Conservation (phyloP, 1,139 yeast species). For the Kurtzmaniella natalensis region DNA sequence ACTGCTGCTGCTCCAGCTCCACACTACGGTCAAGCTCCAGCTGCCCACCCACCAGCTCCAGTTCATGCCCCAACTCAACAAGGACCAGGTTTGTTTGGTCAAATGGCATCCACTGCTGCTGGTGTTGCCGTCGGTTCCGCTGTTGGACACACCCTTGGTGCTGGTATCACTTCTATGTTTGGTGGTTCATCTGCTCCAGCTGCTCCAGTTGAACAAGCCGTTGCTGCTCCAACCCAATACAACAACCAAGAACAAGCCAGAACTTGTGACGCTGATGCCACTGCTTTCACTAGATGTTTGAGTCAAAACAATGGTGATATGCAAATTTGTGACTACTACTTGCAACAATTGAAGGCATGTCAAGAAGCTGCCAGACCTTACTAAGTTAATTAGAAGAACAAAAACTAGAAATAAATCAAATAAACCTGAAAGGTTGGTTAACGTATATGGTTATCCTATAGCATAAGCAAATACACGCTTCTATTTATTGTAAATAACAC, state of each 20-base stretch:
- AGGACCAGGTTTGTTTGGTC: constrained; percentile 84
- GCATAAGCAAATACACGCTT: no score
- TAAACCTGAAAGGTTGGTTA: no score
- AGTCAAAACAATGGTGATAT: constrained; percentile 91
- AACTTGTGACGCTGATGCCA: constrained; percentile 88
- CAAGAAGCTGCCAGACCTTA: constrained; percentile 89
- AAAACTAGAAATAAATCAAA: no score
- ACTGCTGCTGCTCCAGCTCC: constrained; percentile 63
- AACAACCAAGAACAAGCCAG: constrained; percentile 45
- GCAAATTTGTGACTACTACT: constrained; percentile 94
- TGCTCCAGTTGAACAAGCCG: constrained; percentile 41
- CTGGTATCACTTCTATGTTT: constrained; percentile 84
- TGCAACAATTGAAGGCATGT: constrained; percentile 96
- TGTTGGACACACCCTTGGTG: constrained; percentile 94
- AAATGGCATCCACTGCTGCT: constrained; percentile 98
- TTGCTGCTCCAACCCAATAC: constrained; percentile 35
- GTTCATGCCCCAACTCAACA: constrained; percentile 27
- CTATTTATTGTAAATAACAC: no score
- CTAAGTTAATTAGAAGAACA: no score
- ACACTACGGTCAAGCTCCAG: constrained; percentile 32
- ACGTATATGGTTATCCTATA: no score
- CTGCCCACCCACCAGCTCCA: constrained; percentile 31
- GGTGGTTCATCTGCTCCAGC: constrained; percentile 66
- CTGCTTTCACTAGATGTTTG: constrained; percentile 91
- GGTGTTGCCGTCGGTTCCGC: constrained; percentile 99